Conservation (phyloP, 495 filamentous ascomycete genomes). For the Cryomyces antarcticus region DNA sequence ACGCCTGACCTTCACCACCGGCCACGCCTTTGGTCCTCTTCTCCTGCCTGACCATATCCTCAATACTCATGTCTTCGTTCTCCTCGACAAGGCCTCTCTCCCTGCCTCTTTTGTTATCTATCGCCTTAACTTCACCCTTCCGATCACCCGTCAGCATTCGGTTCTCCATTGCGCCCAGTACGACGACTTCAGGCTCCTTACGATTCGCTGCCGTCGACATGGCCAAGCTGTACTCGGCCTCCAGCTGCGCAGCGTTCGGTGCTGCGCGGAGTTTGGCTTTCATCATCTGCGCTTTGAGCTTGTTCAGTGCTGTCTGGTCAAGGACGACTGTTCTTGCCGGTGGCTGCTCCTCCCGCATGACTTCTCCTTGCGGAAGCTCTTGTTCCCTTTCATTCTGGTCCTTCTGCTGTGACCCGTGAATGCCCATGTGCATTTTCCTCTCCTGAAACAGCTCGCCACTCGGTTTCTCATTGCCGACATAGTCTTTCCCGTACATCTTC, state of each 20-base stretch:
- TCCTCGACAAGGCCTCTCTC: constrained; percentile 66
- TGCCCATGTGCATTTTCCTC: constrained; percentile 33
- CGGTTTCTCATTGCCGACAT: constrained; percentile 73
- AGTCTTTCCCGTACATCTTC: constrained; percentile 65
- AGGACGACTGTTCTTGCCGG: constrained; percentile 27
- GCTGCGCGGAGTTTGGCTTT: constrained; percentile 70
- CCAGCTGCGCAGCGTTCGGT: constrained; percentile 54
- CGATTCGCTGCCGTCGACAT: constrained; percentile 35
- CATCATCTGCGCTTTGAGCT: constrained; percentile 79
- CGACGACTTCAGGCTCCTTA: constrained; percentile 44
- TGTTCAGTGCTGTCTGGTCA: constrained; percentile 66
- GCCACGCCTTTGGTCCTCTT: constrained; percentile 56
- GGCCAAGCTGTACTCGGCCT: constrained; percentile 65
- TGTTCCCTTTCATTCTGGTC: constrained; percentile 24
- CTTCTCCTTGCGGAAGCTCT: constrained; percentile 23
- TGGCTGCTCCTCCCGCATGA: constrained; percentile 23
- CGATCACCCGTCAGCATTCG: constrained; percentile 63
- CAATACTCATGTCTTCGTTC: constrained; percentile 89
- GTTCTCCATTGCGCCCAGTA: constrained; percentile 73
- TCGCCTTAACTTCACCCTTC: constrained; percentile 48
- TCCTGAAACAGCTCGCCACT: constrained; percentile 73
- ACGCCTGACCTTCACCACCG: constrained; percentile 60
- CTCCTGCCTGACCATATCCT: constrained; percentile 91
- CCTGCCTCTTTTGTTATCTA: constrained; percentile 56
- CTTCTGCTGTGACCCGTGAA: constrained; percentile 17